A percentile compares a stretch with the other conserved stretches of the same genome.
Conservation (phyloP, 805 yeast genomes). For the Ogataea chonburiensis region DNA sequence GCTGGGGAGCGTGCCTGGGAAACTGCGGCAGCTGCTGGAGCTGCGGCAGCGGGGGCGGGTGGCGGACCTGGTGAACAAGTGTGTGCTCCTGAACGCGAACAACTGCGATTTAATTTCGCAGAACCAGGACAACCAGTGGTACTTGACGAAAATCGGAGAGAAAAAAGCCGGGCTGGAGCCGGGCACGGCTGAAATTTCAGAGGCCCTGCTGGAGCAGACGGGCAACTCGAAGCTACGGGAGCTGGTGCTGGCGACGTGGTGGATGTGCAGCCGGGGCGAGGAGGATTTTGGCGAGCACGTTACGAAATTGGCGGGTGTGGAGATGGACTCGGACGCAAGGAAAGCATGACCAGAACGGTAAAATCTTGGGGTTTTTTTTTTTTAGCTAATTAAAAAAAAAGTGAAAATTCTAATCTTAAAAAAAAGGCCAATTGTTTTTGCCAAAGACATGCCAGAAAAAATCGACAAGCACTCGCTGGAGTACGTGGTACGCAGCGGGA, state of each 20-base stretch:
- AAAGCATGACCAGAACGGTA: constrained; percentile 10
- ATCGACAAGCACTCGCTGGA: constrained; percentile 72
- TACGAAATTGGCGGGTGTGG: no score
- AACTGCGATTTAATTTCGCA: constrained; percentile 21
- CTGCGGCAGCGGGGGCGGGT: constrained; percentile 61
- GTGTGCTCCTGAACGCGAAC: constrained; percentile 45
- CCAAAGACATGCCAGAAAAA: constrained; percentile 13
- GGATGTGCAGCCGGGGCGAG: constrained; percentile 22
- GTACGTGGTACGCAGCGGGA: constrained; percentile 78
- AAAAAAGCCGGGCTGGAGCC: constrained; percentile 5
- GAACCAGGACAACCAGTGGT: constrained; percentile 15
- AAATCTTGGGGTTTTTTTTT: constrained; percentile 10
- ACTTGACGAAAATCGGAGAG: constrained; percentile 14
- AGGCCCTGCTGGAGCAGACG: constrained; percentile 18
- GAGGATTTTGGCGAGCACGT: constrained; percentile 10
- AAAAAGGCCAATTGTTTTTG: no score
- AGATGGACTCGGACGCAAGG: constrained; percentile 12
- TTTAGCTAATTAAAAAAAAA: no score
- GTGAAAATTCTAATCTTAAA: constrained; percentile 2
- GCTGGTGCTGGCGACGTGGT: constrained; percentile 29
- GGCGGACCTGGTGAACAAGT: constrained; percentile 67
- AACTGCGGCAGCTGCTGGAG: constrained; percentile 55
- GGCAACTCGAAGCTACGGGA: constrained; percentile 25
- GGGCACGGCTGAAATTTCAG: constrained; percentile 9
- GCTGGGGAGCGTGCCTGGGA: constrained; percentile 47